These are phyloP conservation scores for Calonectria ilicicola DNA, from an alignment of 2,329 filamentous ascomycete genomes.

Conservation along the genomic window DNA sequence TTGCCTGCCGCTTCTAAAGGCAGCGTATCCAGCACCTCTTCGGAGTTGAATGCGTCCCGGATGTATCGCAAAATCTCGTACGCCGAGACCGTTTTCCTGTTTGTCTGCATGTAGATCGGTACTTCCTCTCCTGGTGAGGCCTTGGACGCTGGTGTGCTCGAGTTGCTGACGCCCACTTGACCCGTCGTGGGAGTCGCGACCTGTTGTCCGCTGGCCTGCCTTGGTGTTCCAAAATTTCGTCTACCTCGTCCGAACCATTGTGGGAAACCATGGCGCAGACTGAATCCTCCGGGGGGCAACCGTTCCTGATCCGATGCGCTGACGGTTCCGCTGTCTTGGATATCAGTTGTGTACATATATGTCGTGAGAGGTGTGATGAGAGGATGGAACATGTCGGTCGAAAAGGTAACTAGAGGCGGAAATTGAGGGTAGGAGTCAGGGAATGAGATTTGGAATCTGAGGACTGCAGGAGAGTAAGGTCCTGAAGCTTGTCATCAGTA, in stretches of 20 bases:
- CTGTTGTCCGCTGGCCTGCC: constrained; percentile 57
- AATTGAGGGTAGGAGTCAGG: constrained; percentile 82
- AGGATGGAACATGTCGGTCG: constrained; percentile 94
- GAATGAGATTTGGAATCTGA: constrained; percentile 92
- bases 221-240: constrained; percentile 53
- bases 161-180: constrained; percentile 33
- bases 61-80: constrained; percentile 84
- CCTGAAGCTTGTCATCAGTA: constrained; percentile 62
- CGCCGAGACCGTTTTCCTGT: constrained; percentile 62
- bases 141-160: constrained; percentile 48
- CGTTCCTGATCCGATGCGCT: constrained; percentile 87
- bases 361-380: constrained; percentile 93
- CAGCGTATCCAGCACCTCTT: constrained; percentile 80
- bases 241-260: constrained; percentile 81
- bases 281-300: constrained; percentile 90
- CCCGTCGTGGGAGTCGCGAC: constrained; percentile 40
- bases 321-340: constrained; percentile 80
- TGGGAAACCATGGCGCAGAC: constrained; percentile 89
- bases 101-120: constrained; percentile 56
- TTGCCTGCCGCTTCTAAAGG: constrained; percentile 88
- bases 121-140: constrained; percentile 41
- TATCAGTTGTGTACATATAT: constrained; percentile 88
- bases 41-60: constrained; percentile 83
- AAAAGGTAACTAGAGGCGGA: constrained; percentile 88
- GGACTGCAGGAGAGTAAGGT: constrained; percentile 87